These are phyloP conservation scores for Fusarium sp. DNA, from an alignment of 2,329 filamentous ascomycete species.

Conservation along the genomic window DNA sequence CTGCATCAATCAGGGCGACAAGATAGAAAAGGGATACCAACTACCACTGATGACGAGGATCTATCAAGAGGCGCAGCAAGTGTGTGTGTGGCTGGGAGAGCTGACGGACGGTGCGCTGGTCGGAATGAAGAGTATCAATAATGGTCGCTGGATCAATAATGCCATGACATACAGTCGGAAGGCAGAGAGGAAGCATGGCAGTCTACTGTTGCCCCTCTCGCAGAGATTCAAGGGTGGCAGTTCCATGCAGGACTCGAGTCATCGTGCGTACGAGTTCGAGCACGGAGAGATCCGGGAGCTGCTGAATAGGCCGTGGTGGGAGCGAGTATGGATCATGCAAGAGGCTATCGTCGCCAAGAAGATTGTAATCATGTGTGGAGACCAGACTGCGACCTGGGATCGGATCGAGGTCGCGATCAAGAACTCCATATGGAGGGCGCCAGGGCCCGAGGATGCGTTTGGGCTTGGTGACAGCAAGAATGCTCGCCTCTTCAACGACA, in stretches of 20 bases:
- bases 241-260: background rate
- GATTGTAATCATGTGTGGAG: background rate
- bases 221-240: background rate
- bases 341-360: background rate
- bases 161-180: background rate
- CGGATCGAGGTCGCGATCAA: background rate
- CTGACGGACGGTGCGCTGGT: background rate
- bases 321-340: background rate
- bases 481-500: background rate
- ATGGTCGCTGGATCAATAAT: background rate
- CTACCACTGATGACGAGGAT: background rate
- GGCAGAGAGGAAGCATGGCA: background rate
- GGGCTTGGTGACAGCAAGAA: background rate
- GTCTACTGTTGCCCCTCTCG: background rate
- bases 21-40: background rate
- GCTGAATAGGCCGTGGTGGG: background rate
- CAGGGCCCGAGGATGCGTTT: background rate
- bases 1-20: background rate
- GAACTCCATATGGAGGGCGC: background rate
- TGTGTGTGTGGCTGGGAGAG: background rate
- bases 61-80: background rate
- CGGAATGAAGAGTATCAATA: background rate
- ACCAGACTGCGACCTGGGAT: background rate
- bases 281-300: background rate
- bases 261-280: background rate